A percentile compares a stretch with the other conserved stretches of the same genome.
These are phyloP conservation scores for Penicillium sp. DNA, from an alignment of 2,329 filamentous ascomycete genomes.

Conservation along the genomic window DNA sequence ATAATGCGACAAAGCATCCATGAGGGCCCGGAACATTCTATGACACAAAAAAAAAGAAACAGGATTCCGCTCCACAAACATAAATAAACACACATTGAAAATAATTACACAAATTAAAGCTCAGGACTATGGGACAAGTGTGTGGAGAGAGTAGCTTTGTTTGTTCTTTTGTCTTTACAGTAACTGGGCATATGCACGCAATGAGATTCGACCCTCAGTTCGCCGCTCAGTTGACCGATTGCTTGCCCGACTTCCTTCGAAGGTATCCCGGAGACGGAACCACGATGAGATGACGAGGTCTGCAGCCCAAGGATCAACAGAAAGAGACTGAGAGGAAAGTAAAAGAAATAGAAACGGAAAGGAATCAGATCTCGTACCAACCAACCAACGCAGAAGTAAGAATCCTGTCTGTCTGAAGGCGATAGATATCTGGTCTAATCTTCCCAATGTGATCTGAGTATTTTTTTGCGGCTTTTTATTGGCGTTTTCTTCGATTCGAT, in stretches of 20 bases:
- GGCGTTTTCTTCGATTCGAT: background rate
- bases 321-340: background rate
- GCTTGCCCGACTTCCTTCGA: background rate
- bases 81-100: background rate
- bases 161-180: background rate
- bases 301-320: background rate
- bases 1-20: background rate
- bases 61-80: background rate
- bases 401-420: background rate
- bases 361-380: conserved; percentile 14
- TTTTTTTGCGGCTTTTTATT: background rate
- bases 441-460: background rate
- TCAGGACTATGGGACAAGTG: background rate
- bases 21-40: background rate
- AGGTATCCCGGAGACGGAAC: background rate
- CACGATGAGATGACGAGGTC: background rate
- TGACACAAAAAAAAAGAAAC: background rate
- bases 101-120: background rate
- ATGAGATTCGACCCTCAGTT: background rate
- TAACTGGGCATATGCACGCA: background rate
- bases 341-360: background rate
- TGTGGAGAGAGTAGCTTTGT: background rate
- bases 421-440: background rate
- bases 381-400: background rate
- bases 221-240: background rate